Base-by-base conservation (phyloP, 2,329 filamentous ascomycete genomes). In the Gaeumannomyces tritici region DNA sequence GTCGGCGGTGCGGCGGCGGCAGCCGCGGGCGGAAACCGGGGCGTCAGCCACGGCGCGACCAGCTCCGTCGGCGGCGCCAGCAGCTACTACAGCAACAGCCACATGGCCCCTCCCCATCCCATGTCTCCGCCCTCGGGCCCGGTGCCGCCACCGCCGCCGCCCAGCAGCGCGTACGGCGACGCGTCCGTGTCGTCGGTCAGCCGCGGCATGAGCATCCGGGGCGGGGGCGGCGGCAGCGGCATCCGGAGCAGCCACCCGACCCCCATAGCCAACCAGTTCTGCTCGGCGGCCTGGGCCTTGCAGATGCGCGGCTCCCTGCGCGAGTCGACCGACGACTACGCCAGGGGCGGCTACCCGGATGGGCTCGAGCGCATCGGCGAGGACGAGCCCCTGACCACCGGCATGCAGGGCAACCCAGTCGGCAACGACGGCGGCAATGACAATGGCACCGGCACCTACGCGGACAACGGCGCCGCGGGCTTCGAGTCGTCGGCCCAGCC, bases 291-390 rank as follows among this genome's bases (percentile, higher is more conserved):
- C 42, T 51, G 42, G 42, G 42, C 42, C 21, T 18, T 51, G 42
- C 42, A 24, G 42, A 51, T 13, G 18, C 18, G 42, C 42, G 42
- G 42, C 18, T 69, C 80, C 59, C 75, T 75, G 0, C 72, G 76
- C 8, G 77, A 78, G 63, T 51, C 42, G 5, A 71, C 77, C 33
- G 77, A 80, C 27, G 79, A 82, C 28, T 80, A 80, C 63, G 73
- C 75, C 8, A 73, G 76, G 7, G 74, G 76, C 61, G 74, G 76
- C 61, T 78, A 76, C 64, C 73, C 74, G 63, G 73, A 77, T 1
- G 76, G 73, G 2, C 70, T 83, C 35, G 72, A 70, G 54, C 67
- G 70, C 3, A 73, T 72, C 6, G 71, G 72, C 12, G 76, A 79
- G 57, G 74, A 75, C 65, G 76, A 73, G 56, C 64, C 72, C 62